Evolutionary conservation across 805 yeast species (phyloP).

Genomic region (Monosporozyma aerobia): DNA sequence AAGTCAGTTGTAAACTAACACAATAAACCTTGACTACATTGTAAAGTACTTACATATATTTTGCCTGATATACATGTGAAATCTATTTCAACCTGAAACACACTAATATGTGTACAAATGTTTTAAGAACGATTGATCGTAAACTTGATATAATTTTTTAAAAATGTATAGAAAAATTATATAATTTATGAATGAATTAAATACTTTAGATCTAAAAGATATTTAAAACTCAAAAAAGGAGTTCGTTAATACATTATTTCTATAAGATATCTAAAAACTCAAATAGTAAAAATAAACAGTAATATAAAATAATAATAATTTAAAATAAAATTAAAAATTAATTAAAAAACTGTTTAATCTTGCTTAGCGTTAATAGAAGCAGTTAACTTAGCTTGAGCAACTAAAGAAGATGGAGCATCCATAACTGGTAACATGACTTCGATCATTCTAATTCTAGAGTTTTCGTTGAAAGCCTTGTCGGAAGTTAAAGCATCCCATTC

Average conservation of each 20-base stretch:
- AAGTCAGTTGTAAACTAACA: too few species aligned
- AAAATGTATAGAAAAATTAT: neutral
- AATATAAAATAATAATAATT: neutral
- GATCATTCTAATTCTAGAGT: slow-evolving; percentile 53
- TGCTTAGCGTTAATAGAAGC: slow-evolving; percentile 39
- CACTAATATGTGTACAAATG: too few species aligned
- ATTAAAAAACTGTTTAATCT: slow-evolving; percentile 11
- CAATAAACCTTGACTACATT: too few species aligned
- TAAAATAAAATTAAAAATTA: slow-evolving; percentile 1
- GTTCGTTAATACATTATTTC: slow-evolving; percentile 1
- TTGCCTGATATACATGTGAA: too few species aligned
- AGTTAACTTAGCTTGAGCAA: slow-evolving; percentile 57
- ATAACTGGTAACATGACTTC: slow-evolving; percentile 60
- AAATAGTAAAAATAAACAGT: slow-evolving; percentile 1
- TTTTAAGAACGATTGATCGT: neutral
- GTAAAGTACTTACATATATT: too few species aligned
- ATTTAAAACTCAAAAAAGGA: neutral
- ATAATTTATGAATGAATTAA: neutral
- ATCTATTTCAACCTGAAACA: too few species aligned
- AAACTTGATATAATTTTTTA: neutral
- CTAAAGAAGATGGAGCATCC: slow-evolving; percentile 62
- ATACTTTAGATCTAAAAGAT: neutral
- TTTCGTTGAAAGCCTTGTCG: slow-evolving; percentile 40
- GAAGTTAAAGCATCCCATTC: slow-evolving; percentile 46
- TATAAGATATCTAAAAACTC: neutral